Percentiles rank a stretch among this genome's conserved stretches.
Conservation (phyloP, 352 stramenopile species). For the Hyaloperonospora brassicae region DNA sequence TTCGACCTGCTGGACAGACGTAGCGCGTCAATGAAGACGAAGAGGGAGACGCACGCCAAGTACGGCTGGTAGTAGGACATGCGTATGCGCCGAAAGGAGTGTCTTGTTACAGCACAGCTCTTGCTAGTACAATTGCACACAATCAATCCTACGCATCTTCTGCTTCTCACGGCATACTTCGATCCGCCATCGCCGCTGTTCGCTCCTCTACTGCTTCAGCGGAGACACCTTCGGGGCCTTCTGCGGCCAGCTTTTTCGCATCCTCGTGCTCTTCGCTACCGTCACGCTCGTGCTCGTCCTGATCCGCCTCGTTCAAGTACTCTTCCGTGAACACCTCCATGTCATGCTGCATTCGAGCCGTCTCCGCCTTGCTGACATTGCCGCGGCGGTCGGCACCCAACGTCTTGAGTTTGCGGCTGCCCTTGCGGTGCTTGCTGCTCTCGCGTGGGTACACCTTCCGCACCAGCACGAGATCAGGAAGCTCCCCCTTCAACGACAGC, state of each 20-base stretch:
- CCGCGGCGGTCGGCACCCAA: slow-evolving; percentile 26
- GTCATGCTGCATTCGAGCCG: slow-evolving; percentile 39
- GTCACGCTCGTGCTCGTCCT: slow-evolving; percentile 25
- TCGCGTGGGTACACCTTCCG: slow-evolving; percentile 57
- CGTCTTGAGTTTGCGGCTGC: slow-evolving; percentile 39
- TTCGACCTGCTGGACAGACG: slow-evolving; percentile 66
- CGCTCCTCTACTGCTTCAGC: slow-evolving; percentile 20
- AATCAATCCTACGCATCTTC: neutral
- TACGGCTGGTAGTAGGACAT: slow-evolving; percentile 55
- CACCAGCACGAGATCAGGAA: slow-evolving; percentile 72
- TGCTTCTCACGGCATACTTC: slow-evolving; percentile 19
- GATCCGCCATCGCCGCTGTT: slow-evolving; percentile 20
- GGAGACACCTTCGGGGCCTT: slow-evolving; percentile 9
- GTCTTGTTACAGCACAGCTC: slow-evolving; percentile 9
- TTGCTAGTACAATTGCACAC: neutral
- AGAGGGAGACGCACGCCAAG: slow-evolving; percentile 72
- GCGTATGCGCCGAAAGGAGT: neutral
- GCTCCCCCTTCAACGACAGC: slow-evolving; percentile 40
- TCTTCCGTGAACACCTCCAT: slow-evolving; percentile 58
- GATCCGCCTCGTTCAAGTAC: slow-evolving; percentile 45
- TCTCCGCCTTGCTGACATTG: slow-evolving; percentile 52
- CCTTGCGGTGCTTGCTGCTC: slow-evolving; percentile 30
- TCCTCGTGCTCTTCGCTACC: slow-evolving; percentile 16
- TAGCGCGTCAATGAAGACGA: slow-evolving; percentile 57
- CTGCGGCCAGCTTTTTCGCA: slow-evolving; percentile 8